phyloP scores from a whole-genome alignment of 2,329 filamentous ascomycete species.

The Aureobasidium namibiae region DNA sequence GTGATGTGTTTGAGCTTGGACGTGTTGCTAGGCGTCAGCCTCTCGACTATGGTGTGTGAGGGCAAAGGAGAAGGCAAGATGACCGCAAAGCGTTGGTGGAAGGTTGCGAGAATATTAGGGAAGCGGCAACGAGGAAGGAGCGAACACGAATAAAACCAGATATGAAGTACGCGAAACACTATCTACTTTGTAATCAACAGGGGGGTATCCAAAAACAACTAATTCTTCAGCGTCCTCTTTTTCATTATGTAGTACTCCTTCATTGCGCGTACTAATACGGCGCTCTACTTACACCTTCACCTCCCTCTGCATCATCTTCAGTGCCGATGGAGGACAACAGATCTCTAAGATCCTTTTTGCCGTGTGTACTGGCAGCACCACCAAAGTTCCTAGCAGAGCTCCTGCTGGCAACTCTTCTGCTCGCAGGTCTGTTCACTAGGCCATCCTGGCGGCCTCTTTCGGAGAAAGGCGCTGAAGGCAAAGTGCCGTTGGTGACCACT shows the following conservation, averaged over 20 bases:
- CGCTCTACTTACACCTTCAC: slow-evolving; percentile 1
- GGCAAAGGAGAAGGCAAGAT: background rate
- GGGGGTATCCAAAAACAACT: slow-evolving; percentile 4
- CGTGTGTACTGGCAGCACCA: background rate
- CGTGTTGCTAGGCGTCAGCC: background rate
- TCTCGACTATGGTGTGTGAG: background rate
- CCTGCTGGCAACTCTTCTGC: slow-evolving; percentile 5
- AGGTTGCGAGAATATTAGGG: too few relatives aligned
- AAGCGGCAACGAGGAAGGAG: background rate
- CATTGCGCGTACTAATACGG: background rate
- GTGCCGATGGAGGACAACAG: slow-evolving; percentile 4
- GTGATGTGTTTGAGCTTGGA: background rate
- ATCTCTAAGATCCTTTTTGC: slow-evolving; percentile 9
- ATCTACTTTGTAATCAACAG: background rate
- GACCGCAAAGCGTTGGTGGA: too few relatives aligned
- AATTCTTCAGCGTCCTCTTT: background rate
- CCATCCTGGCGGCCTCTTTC: background rate
- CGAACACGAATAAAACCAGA: background rate
- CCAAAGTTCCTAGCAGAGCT: slow-evolving; percentile 3
- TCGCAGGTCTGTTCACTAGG: background rate
- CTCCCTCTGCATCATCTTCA: background rate
- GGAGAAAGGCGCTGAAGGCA: background rate
- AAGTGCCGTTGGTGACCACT: background rate
- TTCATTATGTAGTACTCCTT: background rate
- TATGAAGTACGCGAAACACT: background rate